phyloP scores from a whole-genome alignment of 1,139 yeast genomes.

The Lodderomyces parapsilosis region DNA sequence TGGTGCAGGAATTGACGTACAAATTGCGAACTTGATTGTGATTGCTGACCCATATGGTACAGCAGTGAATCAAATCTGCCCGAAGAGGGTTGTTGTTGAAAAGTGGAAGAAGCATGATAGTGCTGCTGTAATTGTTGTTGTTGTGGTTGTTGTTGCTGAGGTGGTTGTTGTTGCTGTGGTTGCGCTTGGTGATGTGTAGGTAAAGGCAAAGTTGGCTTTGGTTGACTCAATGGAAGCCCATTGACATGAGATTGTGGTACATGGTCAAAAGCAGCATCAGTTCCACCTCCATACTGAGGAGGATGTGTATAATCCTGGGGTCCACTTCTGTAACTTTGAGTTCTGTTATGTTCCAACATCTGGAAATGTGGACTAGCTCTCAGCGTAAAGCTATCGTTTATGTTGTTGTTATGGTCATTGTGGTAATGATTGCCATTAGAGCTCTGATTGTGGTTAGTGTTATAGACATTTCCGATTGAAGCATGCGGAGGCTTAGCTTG shows the following conservation, averaged over 20 bases:
- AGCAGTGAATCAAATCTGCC: conserved; percentile 7
- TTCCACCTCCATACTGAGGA: not conserved
- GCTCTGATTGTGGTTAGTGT: not conserved
- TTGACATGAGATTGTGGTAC: not conserved
- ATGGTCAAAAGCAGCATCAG: not conserved
- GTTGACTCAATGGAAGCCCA: not conserved
- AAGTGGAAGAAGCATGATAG: not conserved
- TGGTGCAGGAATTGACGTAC: conserved; percentile 13
- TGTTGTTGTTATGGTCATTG: conserved; percentile 1
- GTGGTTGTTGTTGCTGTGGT: not conserved
- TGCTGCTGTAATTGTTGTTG: not conserved
- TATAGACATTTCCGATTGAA: not conserved
- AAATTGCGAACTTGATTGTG: conserved; percentile 10
- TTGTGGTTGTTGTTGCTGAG: not conserved
- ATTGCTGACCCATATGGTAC: conserved; percentile 7
- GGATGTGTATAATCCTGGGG: not conserved
- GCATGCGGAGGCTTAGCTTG: conserved; percentile 1
- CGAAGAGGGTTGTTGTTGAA: not conserved
- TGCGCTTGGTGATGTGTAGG: not conserved
- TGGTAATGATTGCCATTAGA: not conserved
- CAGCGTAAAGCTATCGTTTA: not conserved
- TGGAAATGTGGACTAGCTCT: conserved; percentile 1
- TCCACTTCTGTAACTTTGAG: not conserved
- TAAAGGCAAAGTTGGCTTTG: conserved; percentile 1
- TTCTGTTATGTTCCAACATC: not conserved